These are phyloP conservation scores for Styphnolobium japonicum DNA, from an alignment of 306 rosid species.

Conservation along the genomic window DNA sequence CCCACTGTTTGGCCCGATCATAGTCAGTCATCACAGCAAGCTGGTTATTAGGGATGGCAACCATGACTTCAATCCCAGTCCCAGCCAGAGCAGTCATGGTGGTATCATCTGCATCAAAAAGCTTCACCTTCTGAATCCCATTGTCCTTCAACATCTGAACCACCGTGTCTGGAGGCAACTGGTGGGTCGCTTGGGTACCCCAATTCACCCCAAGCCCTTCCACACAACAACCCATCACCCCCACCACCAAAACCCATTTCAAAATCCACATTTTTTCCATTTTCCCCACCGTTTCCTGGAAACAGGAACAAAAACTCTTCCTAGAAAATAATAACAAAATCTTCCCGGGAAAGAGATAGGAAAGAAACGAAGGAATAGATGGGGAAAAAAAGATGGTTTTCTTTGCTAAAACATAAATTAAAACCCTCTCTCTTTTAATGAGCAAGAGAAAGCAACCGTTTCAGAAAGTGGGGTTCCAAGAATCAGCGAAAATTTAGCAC, in stretches of 20 bases:
- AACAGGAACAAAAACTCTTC: background rate
- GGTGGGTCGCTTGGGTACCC: slow-evolving; percentile 88
- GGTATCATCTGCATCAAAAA: slow-evolving; percentile 73
- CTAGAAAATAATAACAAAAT: background rate
- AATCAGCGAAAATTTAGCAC: slow-evolving; percentile 41
- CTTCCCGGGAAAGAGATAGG: background rate
- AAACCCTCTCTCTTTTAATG: background rate
- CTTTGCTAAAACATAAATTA: background rate
- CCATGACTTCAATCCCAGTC: slow-evolving; percentile 79
- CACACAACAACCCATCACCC: slow-evolving; percentile 39
- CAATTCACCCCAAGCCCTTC: slow-evolving; percentile 93
- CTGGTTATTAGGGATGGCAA: slow-evolving; percentile 91
- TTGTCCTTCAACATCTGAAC: slow-evolving; percentile 85
- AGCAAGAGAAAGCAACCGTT: slow-evolving; percentile 33
- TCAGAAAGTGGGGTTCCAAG: slow-evolving; percentile 37
- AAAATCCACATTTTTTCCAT: slow-evolving; percentile 42
- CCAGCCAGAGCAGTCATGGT: slow-evolving; percentile 88
- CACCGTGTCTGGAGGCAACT: slow-evolving; percentile 68
- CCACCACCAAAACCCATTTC: slow-evolving; percentile 37
- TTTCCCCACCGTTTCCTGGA: background rate
- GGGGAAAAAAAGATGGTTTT: background rate
- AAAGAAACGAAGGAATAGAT: background rate
- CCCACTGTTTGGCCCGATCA: slow-evolving; percentile 76
- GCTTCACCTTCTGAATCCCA: slow-evolving; percentile 87
- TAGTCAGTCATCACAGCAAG: slow-evolving; percentile 61